Conservation (phyloP, 1,284 basidiomycete genomes). For the Sphaerobolus stellatus region DNA sequence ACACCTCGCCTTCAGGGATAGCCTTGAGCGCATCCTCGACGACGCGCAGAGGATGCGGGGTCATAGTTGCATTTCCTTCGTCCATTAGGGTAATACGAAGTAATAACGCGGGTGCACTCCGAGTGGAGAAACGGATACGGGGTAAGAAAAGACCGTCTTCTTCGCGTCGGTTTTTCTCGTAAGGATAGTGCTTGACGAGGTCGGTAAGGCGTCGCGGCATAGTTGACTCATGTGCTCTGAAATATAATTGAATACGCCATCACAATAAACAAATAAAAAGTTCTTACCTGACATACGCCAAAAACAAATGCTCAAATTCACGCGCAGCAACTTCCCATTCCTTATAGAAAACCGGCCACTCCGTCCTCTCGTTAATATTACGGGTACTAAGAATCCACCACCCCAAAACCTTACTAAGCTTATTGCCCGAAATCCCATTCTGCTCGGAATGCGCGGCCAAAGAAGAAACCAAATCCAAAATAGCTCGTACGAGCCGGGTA, state of each 20-base stretch:
- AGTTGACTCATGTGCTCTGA: slow-evolving; percentile 58
- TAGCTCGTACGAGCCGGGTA: slow-evolving; percentile 52
- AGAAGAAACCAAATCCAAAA: slow-evolving; percentile 60
- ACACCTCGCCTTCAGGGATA: slow-evolving; percentile 30
- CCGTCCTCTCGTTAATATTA: slow-evolving; percentile 46
- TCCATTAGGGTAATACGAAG: slow-evolving; percentile 59
- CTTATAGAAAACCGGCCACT: slow-evolving; percentile 62
- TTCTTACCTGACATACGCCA: slow-evolving; percentile 63
- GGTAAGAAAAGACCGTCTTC: slow-evolving; percentile 43
- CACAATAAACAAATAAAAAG: slow-evolving; percentile 1
- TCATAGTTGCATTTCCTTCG: slow-evolving; percentile 36
- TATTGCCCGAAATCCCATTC: slow-evolving; percentile 72
- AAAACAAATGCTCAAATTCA: slow-evolving; percentile 70
- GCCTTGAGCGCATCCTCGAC: slow-evolving; percentile 60
- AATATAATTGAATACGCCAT: slow-evolving; percentile 6
- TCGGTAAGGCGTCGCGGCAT: slow-evolving; percentile 71
- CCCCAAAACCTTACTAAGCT: slow-evolving; percentile 67
- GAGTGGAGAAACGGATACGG: slow-evolving; percentile 61
- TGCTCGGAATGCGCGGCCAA: slow-evolving; percentile 67
- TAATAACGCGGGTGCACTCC: slow-evolving; percentile 57
- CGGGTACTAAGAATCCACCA: slow-evolving; percentile 62
- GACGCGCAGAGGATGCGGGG: slow-evolving; percentile 54
- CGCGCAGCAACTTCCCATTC: slow-evolving; percentile 70
- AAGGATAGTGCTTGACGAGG: slow-evolving; percentile 67
- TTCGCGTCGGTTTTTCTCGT: slow-evolving; percentile 41